phyloP scores from a whole-genome alignment of 805 yeast genomes.

The Torulaspora microellipsoides region DNA sequence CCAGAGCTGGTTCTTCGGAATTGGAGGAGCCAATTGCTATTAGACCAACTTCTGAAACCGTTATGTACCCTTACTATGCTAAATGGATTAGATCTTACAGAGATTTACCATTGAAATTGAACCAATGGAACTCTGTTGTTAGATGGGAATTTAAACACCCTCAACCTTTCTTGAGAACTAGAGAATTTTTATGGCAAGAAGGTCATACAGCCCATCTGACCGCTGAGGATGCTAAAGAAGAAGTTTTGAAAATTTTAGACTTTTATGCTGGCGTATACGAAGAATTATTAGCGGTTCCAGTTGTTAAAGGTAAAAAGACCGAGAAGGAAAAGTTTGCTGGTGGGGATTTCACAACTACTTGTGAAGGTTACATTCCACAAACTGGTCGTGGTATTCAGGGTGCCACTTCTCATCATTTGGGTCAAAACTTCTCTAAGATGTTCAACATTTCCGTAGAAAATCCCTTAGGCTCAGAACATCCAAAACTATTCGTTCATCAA shows the following conservation, averaged over 20 bases:
- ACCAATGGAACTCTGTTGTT: constrained; percentile 99
- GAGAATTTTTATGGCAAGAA: constrained; percentile 99
- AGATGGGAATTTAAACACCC: constrained; percentile 99
- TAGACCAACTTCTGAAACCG: constrained; percentile 99
- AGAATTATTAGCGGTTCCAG: constrained; percentile 96
- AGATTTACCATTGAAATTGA: constrained; percentile 91
- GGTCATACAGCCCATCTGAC: constrained; percentile 98
- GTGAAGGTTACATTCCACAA: constrained; percentile 94
- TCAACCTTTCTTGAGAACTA: constrained; percentile 96
- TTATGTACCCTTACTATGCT: constrained; percentile 98
- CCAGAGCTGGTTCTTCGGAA: constrained; percentile 90
- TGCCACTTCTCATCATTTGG: constrained; percentile 96
- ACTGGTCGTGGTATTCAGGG: constrained; percentile 99
- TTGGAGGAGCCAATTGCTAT: constrained; percentile 98
- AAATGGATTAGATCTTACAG: constrained; percentile 99
- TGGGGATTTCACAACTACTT: constrained; percentile 90
- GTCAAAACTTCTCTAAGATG: constrained; percentile 98
- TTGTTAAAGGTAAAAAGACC: constrained; percentile 89
- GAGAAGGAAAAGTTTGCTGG: constrained; percentile 99
- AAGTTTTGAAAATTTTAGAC: constrained; percentile 82
- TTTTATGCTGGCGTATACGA: constrained; percentile 80
- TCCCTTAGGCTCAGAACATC: constrained; percentile 86
- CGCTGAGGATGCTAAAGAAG: constrained; percentile 70
- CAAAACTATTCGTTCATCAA: constrained; percentile 86
- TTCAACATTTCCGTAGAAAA: constrained; percentile 92